Evolutionary conservation across 2,329 filamentous ascomycete genomes (phyloP).

Genomic region (Cercospora zeina): DNA sequence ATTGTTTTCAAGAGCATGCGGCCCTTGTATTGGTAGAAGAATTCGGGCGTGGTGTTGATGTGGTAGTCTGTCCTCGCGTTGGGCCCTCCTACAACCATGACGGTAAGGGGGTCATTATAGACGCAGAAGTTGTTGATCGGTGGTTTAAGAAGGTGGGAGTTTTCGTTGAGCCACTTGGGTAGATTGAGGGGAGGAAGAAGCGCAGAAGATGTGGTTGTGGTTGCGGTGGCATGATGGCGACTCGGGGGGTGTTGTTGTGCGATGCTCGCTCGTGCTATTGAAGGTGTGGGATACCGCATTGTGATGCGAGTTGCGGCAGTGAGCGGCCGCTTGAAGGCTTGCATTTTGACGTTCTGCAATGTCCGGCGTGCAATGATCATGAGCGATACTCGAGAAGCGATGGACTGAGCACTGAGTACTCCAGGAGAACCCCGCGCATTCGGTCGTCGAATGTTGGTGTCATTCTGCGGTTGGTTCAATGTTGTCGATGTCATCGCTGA

Average conservation of each 20-base stretch:
- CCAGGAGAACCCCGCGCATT: not conserved
- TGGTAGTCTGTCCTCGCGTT: constrained; percentile 97
- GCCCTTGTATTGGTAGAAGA: constrained; percentile 96
- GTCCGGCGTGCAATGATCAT: not conserved
- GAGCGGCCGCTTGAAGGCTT: not conserved
- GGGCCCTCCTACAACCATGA: constrained; percentile 94
- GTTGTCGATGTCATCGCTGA: constrained; percentile 7
- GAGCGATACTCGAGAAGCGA: not conserved
- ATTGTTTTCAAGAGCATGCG: constrained; percentile 93
- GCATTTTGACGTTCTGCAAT: not conserved
- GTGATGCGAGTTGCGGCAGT: not conserved
- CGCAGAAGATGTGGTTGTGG: not conserved
- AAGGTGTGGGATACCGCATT: not conserved
- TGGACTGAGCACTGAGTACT: not conserved
- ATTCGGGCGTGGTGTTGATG: constrained; percentile 94
- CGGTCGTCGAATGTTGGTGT: not conserved
- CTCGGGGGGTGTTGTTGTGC: not conserved
- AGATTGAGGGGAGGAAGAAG: constrained; percentile 44
- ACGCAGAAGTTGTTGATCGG: constrained; percentile 98
- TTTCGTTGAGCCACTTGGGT: constrained; percentile 71
- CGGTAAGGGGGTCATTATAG: constrained; percentile 78
- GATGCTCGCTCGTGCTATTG: not conserved
- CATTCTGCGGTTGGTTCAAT: not conserved
- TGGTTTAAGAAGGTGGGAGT: constrained; percentile 87
- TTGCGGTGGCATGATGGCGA: constrained; percentile 4